Evolutionary conservation across 1,284 basidiomycete species (phyloP).

Genomic region (Pholiota adiposa): DNA sequence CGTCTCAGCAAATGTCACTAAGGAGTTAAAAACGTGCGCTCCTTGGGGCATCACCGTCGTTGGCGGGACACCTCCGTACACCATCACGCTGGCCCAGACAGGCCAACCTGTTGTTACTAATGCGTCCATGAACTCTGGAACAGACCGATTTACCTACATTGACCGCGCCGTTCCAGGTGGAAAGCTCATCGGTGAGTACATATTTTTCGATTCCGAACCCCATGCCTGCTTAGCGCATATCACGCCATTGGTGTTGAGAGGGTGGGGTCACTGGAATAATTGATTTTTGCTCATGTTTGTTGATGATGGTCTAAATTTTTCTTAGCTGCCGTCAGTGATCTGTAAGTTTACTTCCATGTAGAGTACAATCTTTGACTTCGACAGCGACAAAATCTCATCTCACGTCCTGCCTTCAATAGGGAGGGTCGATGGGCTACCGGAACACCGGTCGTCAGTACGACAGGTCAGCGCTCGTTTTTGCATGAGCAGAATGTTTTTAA

Average conservation of each 20-base stretch:
- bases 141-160: conserved; percentile 51
- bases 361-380: neutral
- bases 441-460: conserved; percentile 34
- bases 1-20: conserved; percentile 47
- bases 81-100: conserved; percentile 44
- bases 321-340: conserved; percentile 42
- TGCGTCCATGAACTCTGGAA: conserved; percentile 40
- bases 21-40: conserved; percentile 45
- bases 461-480: conserved; percentile 19
- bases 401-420: conserved; percentile 18
- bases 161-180: conserved; percentile 46
- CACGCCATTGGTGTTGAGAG: neutral
- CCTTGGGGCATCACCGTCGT: conserved; percentile 49
- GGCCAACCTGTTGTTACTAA: conserved; percentile 47
- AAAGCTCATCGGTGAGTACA: conserved; percentile 45
- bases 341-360: conserved; percentile 33
- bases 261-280: no score
- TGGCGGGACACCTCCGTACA: conserved; percentile 53
- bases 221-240: neutral
- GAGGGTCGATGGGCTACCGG: conserved; percentile 39
- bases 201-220: neutral
- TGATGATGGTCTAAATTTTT: neutral
- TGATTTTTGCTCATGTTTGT: neutral
- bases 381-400: neutral
- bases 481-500: neutral